Evolutionary conservation across 2,329 filamentous ascomycete genomes (phyloP), one percentile per base, ranked within the genome.

Genomic region (Diaporthe ampelina): DNA sequence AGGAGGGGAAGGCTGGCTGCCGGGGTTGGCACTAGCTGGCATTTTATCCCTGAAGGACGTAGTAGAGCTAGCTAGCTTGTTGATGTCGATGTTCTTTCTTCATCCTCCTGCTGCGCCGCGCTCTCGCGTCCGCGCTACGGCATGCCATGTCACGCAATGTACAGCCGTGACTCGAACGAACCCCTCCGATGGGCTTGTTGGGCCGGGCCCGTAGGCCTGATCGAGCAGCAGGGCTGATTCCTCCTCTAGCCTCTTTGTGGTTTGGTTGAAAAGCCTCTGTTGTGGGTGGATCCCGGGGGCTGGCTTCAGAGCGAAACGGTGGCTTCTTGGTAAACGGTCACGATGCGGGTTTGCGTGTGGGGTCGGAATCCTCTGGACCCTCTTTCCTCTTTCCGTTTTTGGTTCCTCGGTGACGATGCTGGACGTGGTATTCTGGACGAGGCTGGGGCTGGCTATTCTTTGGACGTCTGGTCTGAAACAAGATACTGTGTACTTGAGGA

Each of bases 61-160:
- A 9, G 26, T 26, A 6, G 24, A 37, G 35, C 6, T 24, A 17
- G 57, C 35, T 11, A 37, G 35, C 29, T 24, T n/a, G 21, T 48
- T 48, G 8, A 21, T 17, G 45, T 50, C 19, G 35, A 37, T 37
- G 35, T 37, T 1, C 1, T 11, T 40, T 13, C 10, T 4, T 40
- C 11, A 40, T 40, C 37, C 37, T 10, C 15, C 19, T 29, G 8
- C 43, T 67, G 61, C 26, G 61, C 61, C 61, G 61, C 45, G 11
- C 21, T 48, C 61, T 50, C 61, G 61, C 61, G 50, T 67, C 43
- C 61, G 37, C 61, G 29, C 61, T 67, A 67, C 61, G 29, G 61
- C 9, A 37, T 35, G 61, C 61, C 61, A 67, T 67, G 61, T 67
- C 61, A 67, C 29, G 43, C 17, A 45, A 17, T 35, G 61, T 37